Conservation (phyloP, 371 early-diverging fungal species). For the Phascolomyces articulosus region DNA sequence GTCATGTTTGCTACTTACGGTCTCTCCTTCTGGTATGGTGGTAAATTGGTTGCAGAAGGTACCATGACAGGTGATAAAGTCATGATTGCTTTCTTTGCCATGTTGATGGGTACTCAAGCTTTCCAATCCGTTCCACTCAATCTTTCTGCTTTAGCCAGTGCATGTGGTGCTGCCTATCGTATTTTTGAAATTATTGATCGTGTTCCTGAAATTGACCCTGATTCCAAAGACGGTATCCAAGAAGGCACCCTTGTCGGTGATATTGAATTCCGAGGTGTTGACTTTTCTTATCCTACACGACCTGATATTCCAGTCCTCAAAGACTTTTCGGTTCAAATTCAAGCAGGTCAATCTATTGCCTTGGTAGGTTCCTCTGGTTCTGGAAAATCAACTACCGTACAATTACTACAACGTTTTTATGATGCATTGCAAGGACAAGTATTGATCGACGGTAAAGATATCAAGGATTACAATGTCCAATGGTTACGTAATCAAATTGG, state of each 20-base stretch:
- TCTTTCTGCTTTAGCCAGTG: constrained; percentile 60
- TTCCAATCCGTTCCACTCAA: constrained; percentile 47
- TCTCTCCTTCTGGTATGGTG: constrained; percentile 74
- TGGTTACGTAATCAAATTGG: constrained; percentile 78
- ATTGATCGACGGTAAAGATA: constrained; percentile 66
- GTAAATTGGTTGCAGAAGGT: constrained; percentile 36
- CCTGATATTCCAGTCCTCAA: constrained; percentile 66
- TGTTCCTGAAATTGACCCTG: constrained; percentile 64
- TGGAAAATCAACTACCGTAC: constrained; percentile 88
- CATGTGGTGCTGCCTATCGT: constrained; percentile 63
- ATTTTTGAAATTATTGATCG: constrained; percentile 82
- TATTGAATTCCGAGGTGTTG: constrained; percentile 70
- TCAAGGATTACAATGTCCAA: constrained; percentile 63
- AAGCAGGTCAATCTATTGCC: constrained; percentile 73
- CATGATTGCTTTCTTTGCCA: constrained; percentile 69
- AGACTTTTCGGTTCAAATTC: constrained; percentile 56
- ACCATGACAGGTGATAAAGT: constrained; percentile 22
- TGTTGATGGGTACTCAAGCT: constrained; percentile 39
- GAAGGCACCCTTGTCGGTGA: constrained; percentile 51
- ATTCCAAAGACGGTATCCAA: constrained; percentile 51
- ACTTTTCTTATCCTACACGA: constrained; percentile 79
- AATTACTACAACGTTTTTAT: constrained; percentile 89
- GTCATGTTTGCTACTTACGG: constrained; percentile 35
- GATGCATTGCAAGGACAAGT: constrained; percentile 64
- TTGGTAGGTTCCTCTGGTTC: constrained; percentile 82